Base-by-base conservation (phyloP, 2,329 filamentous ascomycete genomes). In the Hymenoscyphus linearis region DNA sequence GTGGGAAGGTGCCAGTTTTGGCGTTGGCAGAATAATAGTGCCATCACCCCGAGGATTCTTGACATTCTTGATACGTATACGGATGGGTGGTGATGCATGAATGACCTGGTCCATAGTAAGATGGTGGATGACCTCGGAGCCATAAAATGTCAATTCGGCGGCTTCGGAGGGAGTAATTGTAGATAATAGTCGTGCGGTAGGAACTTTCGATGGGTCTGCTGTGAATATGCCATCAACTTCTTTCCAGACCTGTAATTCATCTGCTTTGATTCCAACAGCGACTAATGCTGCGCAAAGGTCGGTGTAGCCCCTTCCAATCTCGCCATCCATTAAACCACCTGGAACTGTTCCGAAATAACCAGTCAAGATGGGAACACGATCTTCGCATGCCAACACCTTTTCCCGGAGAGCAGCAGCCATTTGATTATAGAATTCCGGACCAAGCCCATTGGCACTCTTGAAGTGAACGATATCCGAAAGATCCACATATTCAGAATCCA, bases 61-160 rank as follows among this genome's bases (percentile, higher is more conserved):
- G 73, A 96, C 90, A 71, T 96, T 96, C 80, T 95, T 95, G 77
- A 95, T 95, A 66, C 91, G 88, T 70, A 95, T 93, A 16, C 87
- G 89, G 70, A 95, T 95, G 57, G 88, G 87, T 0, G 85, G 85
- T 26, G 80, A 77, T n/a, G 90, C 90, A 70, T 90, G 89, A 72
- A 95, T 92, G 66, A 88, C 86, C 76, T 98, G 95, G 77, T 98
- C 93, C 93, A 99, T 98, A 70, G 95, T 99, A 73, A 97, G 89
- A 67, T 96, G 95, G 74, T 99, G 95, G 69, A 99, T 99, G 72
- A 99, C 95, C 75, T 99, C 95, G 64, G 93, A 93, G 64, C 90
- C 90, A 74, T 93, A 95, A 72, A 93, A 95, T 1, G 95, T 98
- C 78, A 99, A 80, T 76, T 99, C 95, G 13, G 95, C 93, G 1